Evolutionary conservation across 495 filamentous ascomycete species (phyloP), one percentile per base, ranked within the genome.

Genomic region (Lentithecium fluviatile): DNA sequence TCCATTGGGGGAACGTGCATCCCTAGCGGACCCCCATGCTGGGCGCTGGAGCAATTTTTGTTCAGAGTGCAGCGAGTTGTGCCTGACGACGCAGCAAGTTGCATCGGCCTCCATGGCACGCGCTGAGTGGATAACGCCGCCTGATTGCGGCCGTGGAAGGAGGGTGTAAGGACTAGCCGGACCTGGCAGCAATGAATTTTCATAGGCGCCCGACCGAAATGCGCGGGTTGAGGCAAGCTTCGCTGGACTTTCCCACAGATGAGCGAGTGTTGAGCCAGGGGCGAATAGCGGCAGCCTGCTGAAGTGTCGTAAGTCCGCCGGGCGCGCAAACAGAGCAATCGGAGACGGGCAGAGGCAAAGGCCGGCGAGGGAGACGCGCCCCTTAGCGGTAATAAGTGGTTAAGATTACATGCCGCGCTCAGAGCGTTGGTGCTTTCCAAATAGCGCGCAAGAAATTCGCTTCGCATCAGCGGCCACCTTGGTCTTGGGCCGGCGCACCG

Each of bases 91-190:
- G 26, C 32, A 17, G 52, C 51, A 24, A 5, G 37, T n/a, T 38
- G 34, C 45, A 50, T 47, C 8, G 34, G 15, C 46, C 17, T 13
- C 25, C 37, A 37, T 11, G 11, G 10, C 29, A 13, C 8, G 25
- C 53, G 48, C 46, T 64, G 61, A 64, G 55, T 64, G 61, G 61
- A 49, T 40, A 52, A 17, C 40, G 50, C 42, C 2, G 38, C 52
- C 23, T 47, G 48, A 62, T 62, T 56, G 52, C 52, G 42, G 51
- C 21, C 29, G 29, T 62, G 38, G 37, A 29, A n/a, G 53, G 25
- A 11, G 2, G 15, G 36, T 3, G 25, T 53, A 32, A 21, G n/a
- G 48, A 51, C 48, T 29, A 38, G 51, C 29, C 29, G 10, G 29
- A 32, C 29, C 3, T 32, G 29, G 29, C 29, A 32, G 29, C 29